Evolutionary conservation across 1,139 yeast species (phyloP).

Genomic region (Suhomyces coccinellae): DNA sequence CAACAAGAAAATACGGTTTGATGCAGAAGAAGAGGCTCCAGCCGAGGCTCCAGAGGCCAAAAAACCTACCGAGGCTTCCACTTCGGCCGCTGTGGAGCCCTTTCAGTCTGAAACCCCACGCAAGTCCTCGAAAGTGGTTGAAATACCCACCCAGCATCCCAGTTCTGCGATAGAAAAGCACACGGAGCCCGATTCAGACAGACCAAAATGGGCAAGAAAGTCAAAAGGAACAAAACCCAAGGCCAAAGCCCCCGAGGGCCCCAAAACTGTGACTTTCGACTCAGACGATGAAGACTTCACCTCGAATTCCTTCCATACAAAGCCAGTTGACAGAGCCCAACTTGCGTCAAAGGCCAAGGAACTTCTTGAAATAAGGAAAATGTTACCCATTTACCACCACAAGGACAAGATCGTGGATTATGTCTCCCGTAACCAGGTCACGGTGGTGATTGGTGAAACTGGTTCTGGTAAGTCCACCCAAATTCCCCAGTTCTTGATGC

Average conservation of each 20-base stretch:
- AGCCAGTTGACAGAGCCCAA: constrained; percentile 16
- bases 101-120: too few species aligned
- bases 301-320: constrained; percentile 13
- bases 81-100: too few species aligned
- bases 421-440: constrained; percentile 59
- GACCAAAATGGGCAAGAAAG: not conserved
- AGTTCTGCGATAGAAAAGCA: not conserved
- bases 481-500: constrained; percentile 85
- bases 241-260: not conserved
- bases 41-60: not conserved
- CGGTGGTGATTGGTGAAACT: constrained; percentile 90
- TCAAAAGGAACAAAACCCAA: constrained; percentile 1
- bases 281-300: constrained; percentile 28
- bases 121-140: too few species aligned
- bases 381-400: constrained; percentile 77
- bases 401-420: constrained; percentile 61
- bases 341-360: constrained; percentile 45
- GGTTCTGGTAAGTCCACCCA: constrained; percentile 99
- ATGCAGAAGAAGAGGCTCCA: constrained; percentile 17
- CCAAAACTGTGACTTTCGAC: constrained; percentile 17
- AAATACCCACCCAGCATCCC: not conserved
- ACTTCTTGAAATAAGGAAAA: constrained; percentile 52
- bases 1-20: constrained; percentile 35
- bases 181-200: not conserved
- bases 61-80: not conserved